Evolutionary conservation across 2,329 filamentous ascomycete genomes (phyloP).

Genomic region (Pseudomassariella vexata): DNA sequence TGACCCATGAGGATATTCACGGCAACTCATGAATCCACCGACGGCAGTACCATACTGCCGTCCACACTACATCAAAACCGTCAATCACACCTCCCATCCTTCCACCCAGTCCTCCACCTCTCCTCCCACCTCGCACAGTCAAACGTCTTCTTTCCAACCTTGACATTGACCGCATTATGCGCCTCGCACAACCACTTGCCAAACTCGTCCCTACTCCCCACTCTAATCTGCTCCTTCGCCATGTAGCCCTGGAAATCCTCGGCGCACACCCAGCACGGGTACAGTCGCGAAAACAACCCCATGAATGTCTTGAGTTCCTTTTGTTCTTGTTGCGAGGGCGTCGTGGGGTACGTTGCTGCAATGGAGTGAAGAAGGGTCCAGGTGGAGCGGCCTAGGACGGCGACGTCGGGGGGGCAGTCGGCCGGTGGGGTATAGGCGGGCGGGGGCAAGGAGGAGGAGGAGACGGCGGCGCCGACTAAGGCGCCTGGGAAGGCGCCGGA

Average conservation of each 20-base stretch:
- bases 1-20: too few relatives aligned
- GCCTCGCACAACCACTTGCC: constrained; percentile 79
- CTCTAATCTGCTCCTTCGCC: constrained; percentile 59
- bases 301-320: constrained; percentile 74
- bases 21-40: too few relatives aligned
- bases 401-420: constrained; percentile 89
- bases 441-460: constrained; percentile 28
- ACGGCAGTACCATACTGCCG: too few relatives aligned
- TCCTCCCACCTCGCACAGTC: constrained; percentile 90
- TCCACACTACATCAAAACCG: background rate
- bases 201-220: constrained; percentile 61
- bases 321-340: constrained; percentile 64
- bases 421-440: constrained; percentile 32
- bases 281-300: constrained; percentile 73
- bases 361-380: constrained; percentile 95
- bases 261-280: constrained; percentile 94
- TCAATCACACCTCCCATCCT: constrained; percentile 26
- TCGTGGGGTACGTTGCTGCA: constrained; percentile 75
- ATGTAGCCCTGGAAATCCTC: constrained; percentile 87
- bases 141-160: constrained; percentile 85
- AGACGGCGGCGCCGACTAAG: constrained; percentile 21
- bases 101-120: constrained; percentile 89
- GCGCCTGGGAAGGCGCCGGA: constrained; percentile 25
- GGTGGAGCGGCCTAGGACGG: constrained; percentile 75
- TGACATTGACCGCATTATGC: constrained; percentile 82